These are phyloP conservation scores for Caryopteris hybrid DNA, from an alignment of 305 asterid genomes.

Conservation along the genomic window DNA sequence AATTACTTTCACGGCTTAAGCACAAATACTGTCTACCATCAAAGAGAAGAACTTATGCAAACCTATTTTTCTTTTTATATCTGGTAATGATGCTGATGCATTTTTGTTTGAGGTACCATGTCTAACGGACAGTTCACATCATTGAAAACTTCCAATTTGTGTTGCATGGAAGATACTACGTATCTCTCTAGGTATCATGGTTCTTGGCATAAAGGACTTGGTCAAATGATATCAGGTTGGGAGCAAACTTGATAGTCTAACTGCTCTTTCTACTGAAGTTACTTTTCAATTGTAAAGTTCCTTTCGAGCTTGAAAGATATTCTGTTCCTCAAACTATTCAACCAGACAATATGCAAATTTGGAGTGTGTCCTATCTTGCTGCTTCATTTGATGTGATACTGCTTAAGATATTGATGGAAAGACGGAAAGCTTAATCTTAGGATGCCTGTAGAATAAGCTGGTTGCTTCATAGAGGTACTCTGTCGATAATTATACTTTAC, in stretches of 20 bases:
- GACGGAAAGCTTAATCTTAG: not conserved
- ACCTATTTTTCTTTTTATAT: not conserved
- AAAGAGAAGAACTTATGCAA: not conserved
- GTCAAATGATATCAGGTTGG: not conserved
- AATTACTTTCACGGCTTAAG: not conserved
- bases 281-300: not conserved
- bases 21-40: not conserved
- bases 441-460: not conserved
- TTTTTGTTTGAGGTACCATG: not conserved
- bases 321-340: not conserved
- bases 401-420: too few species aligned
- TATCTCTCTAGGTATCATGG: not conserved
- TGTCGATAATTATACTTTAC: not conserved
- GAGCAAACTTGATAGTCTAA: not conserved
- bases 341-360: not conserved
- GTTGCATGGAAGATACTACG: not conserved
- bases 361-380: not conserved
- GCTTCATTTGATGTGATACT: too few species aligned
- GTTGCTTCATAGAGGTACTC: not conserved
- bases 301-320: not conserved
- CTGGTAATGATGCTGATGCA: not conserved
- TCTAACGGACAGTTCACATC: not conserved
- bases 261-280: not conserved
- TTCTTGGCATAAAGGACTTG: not conserved
- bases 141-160: not conserved